These are phyloP conservation scores for Apiospora aurea DNA, from an alignment of 2,329 filamentous ascomycete genomes.

Conservation along the genomic window DNA sequence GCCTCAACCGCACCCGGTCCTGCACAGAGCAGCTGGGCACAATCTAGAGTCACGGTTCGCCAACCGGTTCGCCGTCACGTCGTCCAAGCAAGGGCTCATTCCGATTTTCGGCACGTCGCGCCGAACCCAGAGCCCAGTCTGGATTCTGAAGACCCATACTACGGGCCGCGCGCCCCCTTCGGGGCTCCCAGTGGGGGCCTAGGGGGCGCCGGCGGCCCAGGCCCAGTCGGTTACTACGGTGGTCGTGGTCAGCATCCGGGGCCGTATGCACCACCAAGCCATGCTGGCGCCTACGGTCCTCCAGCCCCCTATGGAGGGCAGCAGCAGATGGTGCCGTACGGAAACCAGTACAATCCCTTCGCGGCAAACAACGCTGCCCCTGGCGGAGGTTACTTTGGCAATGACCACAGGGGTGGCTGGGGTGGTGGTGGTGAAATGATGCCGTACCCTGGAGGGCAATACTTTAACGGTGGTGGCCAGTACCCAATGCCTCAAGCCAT, in stretches of 20 bases:
- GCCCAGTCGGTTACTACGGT: conserved; percentile 38
- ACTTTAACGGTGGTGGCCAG: conserved; percentile 47
- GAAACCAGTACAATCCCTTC: conserved; percentile 42
- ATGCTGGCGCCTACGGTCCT: conserved; percentile 53
- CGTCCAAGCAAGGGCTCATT: conserved; percentile 37
- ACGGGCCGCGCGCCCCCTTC: conserved; percentile 13
- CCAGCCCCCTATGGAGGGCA: conserved; percentile 43
- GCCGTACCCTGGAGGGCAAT: conserved; percentile 48
- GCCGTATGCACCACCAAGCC: conserved; percentile 56
- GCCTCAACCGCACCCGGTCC: conserved; percentile 52
- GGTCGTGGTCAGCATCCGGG: conserved; percentile 24
- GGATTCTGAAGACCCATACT: conserved; percentile 61
- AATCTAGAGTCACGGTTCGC: conserved; percentile 44
- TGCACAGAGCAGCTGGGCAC: conserved; percentile 11
- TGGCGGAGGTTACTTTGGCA: conserved; percentile 52
- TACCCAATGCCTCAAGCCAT: conserved; percentile 44
- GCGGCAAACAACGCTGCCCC: conserved; percentile 38
- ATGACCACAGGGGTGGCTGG: conserved; percentile 39
- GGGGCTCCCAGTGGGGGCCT: conserved; percentile 6
- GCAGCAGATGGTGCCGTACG: conserved; percentile 58
- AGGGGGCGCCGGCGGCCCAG: conserved; percentile 21
- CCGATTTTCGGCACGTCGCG: conserved; percentile 38
- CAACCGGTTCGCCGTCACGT: conserved; percentile 47
- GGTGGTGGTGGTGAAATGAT: conserved; percentile 42
- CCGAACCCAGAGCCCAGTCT: conserved; percentile 62